Base-by-base conservation (phyloP, 257 asterid genomes). In the Rubia yunnanensis region DNA sequence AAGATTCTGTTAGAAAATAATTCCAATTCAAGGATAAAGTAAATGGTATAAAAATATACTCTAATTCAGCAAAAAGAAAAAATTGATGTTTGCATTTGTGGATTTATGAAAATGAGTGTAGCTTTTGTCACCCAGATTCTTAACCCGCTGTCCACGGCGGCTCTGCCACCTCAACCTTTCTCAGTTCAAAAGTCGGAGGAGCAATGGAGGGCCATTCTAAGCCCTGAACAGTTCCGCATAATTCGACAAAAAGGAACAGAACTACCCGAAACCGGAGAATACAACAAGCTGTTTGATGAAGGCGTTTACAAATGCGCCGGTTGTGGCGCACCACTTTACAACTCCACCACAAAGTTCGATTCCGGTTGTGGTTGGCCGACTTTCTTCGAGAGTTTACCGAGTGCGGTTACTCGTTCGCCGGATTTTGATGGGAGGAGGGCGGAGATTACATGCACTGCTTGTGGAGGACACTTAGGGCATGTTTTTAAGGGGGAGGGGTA, bases 331-430 rank as follows among this genome's bases (percentile, higher is more conserved):
- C 94, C 88, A 1, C 83, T 87, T 23, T 87, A 87, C 70, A 87
- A 85, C 72, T 90, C 95, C 62, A n/a, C 94, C 0, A 74, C 97
- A 75, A 87, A 87, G 64, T 90, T 78, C 59, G 68, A 83, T 76
- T 89, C 96, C 6, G 94, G 95, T 49, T 89, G 94, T 56, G 95
- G 95, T 15, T 87, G 96, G 96, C 95, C 91, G 35, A 94, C 96
- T 53, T 87, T 89, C 83, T 89, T 80, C 14, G 84, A 89, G 60
- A 91, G 96, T n/a, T 65, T 89, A 1, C 94, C 89, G 0, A 87
- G 89, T 15, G 78, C 88, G 46, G 87, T 87, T 54, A 79, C 71
- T 65, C 86, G 89, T 22, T 52, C 87, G 92, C 94, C 86, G 13
- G 94, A 89, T 68, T 89, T 87, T 18, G 92, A 87, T 57, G 95